Evolutionary conservation across 129 eudicot genomes (phyloP).

Genomic region (Escallonia rubra): DNA sequence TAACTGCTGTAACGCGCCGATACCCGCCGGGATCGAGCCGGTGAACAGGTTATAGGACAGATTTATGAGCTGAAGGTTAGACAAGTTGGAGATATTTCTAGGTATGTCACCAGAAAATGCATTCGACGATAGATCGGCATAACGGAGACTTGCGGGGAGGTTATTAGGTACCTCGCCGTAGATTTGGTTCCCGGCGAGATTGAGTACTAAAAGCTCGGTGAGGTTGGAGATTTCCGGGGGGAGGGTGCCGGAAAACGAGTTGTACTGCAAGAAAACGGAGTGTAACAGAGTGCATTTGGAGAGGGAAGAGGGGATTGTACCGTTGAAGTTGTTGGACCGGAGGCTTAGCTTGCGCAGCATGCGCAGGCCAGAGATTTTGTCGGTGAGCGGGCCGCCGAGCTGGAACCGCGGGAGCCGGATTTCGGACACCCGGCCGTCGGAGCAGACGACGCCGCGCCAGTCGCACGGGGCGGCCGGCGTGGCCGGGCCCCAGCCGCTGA

Average conservation of each 20-base stretch:
- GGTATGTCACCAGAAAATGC: constrained; percentile 56
- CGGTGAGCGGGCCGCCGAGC: constrained; percentile 49
- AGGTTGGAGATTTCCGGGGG: constrained; percentile 42
- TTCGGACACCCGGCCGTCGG: constrained; percentile 41
- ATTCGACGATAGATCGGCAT: constrained; percentile 54
- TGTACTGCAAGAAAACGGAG: constrained; percentile 51
- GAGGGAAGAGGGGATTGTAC: constrained; percentile 50
- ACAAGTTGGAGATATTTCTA: constrained; percentile 29
- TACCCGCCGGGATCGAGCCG: constrained; percentile 61
- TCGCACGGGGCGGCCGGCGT: constrained; percentile 75
- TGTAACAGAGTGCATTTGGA: constrained; percentile 38
- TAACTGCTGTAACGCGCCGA: constrained; percentile 46
- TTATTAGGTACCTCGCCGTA: constrained; percentile 49
- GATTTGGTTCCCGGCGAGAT: constrained; percentile 54
- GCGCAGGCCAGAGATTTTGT: constrained; percentile 42
- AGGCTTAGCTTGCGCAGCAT: constrained; percentile 65
- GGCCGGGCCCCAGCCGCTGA: constrained; percentile 48
- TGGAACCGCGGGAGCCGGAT: constrained; percentile 64
- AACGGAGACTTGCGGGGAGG: constrained; percentile 41
- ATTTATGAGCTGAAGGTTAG: constrained; percentile 35
- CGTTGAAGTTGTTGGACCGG: constrained; percentile 46
- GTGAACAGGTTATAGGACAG: constrained; percentile 51
- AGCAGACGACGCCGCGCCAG: constrained; percentile 82
- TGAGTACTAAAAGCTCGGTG: constrained; percentile 31
- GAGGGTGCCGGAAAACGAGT: constrained; percentile 56